These are phyloP conservation scores for Eimeria maxima DNA, from an alignment of 169 alveolate genomes.

Conservation along the genomic window DNA sequence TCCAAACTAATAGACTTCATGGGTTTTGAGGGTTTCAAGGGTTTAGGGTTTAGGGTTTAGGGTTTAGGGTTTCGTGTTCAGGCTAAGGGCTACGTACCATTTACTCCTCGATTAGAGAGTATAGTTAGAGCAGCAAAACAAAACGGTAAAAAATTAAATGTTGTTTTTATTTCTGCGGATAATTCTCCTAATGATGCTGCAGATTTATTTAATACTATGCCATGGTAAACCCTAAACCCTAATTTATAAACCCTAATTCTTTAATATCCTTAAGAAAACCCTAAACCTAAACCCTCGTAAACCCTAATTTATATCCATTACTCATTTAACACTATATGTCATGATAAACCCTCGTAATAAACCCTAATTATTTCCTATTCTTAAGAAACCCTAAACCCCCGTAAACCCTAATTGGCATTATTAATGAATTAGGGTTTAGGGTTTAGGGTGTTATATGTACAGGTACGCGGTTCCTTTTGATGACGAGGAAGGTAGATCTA, in stretches of 20 bases:
- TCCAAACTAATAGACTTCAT: too few species aligned
- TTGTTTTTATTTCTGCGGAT: slow-evolving; percentile 68
- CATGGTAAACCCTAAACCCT: too few species aligned
- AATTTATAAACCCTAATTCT: too few species aligned
- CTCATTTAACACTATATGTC: too few species aligned
- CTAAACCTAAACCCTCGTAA: too few species aligned
- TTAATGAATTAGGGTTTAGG: neutral
- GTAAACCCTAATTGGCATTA: neutral
- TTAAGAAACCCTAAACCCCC: neutral
- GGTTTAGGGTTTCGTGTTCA: neutral
- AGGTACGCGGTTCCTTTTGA: slow-evolving; percentile 78
- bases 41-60: neutral
- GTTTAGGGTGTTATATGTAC: neutral
- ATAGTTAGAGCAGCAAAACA: slow-evolving; percentile 18
- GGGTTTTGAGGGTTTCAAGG: too few species aligned
- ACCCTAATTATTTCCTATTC: neutral
- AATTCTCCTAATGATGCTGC: neutral
- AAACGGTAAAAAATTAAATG: slow-evolving; percentile 45
- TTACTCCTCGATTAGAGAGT: slow-evolving; percentile 46
- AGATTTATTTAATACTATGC: slow-evolving; percentile 40
- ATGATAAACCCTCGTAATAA: too few species aligned
- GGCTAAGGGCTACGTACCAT: slow-evolving; percentile 41
- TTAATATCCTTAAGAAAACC: too few species aligned
- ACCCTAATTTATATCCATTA: too few species aligned
- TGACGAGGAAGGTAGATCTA: slow-evolving; percentile 27